Conservation (phyloP, 306 rosid species). For the Leucaena leucocephala region DNA sequence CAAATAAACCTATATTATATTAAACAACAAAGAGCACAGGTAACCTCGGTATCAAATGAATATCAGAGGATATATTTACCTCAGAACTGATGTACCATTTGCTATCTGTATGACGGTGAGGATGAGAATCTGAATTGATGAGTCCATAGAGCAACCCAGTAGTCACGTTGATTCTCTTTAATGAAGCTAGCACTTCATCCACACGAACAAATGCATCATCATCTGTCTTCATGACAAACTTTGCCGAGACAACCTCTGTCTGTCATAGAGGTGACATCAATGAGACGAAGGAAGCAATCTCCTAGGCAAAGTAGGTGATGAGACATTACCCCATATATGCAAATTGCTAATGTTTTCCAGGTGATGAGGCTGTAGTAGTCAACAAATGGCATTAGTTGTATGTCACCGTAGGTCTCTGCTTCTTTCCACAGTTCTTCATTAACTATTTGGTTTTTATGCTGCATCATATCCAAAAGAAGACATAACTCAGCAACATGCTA, state of each 20-base stretch:
- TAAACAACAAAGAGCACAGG: neutral
- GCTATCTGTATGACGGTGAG: constrained; percentile 86
- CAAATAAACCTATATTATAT: neutral
- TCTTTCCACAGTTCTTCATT: constrained; percentile 96
- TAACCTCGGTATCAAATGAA: constrained; percentile 2
- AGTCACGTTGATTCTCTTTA: constrained; percentile 56
- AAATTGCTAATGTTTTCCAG: constrained; percentile 95
- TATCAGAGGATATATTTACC: constrained; percentile 50
- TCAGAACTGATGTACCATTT: constrained; percentile 93
- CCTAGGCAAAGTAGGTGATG: constrained; percentile 36
- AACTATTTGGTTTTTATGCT: constrained; percentile 94
- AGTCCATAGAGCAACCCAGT: constrained; percentile 89
- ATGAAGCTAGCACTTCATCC: constrained; percentile 79
- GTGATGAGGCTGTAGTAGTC: constrained; percentile 96
- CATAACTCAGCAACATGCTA: constrained; percentile 32
- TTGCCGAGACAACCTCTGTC: constrained; percentile 95
- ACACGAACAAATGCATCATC: constrained; percentile 97
- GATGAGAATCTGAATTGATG: constrained; percentile 82
- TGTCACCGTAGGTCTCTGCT: constrained; percentile 87
- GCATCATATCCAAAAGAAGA: constrained; percentile 50
- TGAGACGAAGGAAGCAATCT: constrained; percentile 36
- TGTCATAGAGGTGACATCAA: constrained; percentile 52
- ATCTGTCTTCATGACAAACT: constrained; percentile 95
- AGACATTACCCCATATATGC: constrained; percentile 87
- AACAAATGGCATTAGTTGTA: constrained; percentile 97